Evolutionary conservation across 2,329 filamentous ascomycete species (phyloP).

Genomic region (Byssothecium circinans): DNA sequence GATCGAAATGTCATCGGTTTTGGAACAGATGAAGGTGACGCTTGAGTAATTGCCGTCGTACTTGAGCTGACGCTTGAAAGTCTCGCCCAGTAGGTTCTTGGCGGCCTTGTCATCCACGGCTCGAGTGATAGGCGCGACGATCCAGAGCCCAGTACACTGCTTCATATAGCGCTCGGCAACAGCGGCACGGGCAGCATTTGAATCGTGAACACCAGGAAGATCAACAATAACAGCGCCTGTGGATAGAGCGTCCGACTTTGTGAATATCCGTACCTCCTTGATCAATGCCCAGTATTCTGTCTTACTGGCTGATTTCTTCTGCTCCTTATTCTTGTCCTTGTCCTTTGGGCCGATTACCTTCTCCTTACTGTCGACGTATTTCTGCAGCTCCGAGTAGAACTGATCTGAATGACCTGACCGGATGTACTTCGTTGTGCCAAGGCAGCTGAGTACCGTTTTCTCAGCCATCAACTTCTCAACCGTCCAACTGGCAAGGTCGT

Average conservation of each 20-base stretch:
- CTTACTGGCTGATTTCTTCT: constrained; percentile 23
- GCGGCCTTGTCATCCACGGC: constrained; percentile 64
- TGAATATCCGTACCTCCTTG: constrained; percentile 57
- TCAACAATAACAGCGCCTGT: constrained; percentile 61
- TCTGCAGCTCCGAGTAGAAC: constrained; percentile 53
- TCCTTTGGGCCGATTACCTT: constrained; percentile 43
- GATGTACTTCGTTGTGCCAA: constrained; percentile 52
- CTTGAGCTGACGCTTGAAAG: constrained; percentile 62
- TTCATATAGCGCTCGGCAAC: constrained; percentile 63
- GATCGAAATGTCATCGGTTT: constrained; percentile 63
- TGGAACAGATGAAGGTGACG: constrained; percentile 64
- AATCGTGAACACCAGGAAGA: constrained; percentile 62
- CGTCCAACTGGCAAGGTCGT: constrained; percentile 41
- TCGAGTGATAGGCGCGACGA: constrained; percentile 63
- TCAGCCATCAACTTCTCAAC: constrained; percentile 49
- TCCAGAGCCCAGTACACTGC: constrained; percentile 62
- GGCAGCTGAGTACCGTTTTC: constrained; percentile 43
- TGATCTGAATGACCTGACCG: constrained; percentile 35
- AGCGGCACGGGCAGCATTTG: constrained; percentile 61
- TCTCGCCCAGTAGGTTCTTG: constrained; percentile 57
- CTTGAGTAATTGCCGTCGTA: constrained; percentile 58
- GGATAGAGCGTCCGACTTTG: constrained; percentile 53
- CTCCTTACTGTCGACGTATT: constrained; percentile 60
- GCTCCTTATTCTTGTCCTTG: constrained; percentile 31
- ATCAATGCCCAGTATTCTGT: constrained; percentile 56